Percentiles rank a stretch among this genome's conserved stretches.
These are phyloP conservation scores for Trichoderma sp. DNA, from an alignment of 2,329 filamentous ascomycete genomes.

Conservation along the genomic window DNA sequence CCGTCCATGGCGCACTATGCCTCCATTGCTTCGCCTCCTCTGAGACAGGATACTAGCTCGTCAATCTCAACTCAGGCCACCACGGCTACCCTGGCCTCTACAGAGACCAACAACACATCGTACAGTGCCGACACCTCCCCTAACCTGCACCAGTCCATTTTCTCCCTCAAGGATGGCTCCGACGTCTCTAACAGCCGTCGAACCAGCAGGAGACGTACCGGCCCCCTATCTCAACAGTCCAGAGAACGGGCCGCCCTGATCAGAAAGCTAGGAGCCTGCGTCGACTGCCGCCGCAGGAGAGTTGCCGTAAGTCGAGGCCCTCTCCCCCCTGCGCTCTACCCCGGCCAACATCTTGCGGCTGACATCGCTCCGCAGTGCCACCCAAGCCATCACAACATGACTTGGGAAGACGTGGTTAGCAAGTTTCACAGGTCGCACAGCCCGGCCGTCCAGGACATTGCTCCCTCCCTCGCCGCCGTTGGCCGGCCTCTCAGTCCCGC, in stretches of 20 bases:
- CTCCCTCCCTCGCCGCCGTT: conserved; percentile 38
- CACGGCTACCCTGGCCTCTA: conserved; percentile 40
- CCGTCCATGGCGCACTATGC: conserved; percentile 22
- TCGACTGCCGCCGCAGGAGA: conserved; percentile 53
- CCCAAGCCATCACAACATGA: conserved; percentile 58
- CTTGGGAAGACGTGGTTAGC: conserved; percentile 55
- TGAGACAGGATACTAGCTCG: conserved; percentile 50
- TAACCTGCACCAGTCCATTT: conserved; percentile 49
- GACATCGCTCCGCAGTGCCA: conserved; percentile 46
- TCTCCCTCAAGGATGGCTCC: conserved; percentile 54
- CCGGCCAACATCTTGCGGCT: neutral
- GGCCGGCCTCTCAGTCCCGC: conserved; percentile 48
- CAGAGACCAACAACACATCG: conserved; percentile 48
- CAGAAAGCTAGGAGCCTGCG: conserved; percentile 56
- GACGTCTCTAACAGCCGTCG: conserved; percentile 52
- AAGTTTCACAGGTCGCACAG: conserved; percentile 54
- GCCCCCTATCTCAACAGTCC: conserved; percentile 56
- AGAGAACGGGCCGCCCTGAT: conserved; percentile 59
- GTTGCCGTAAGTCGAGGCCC: conserved; percentile 51
- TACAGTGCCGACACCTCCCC: conserved; percentile 54
- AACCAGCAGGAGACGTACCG: conserved; percentile 56
- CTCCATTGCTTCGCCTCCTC: conserved; percentile 32
- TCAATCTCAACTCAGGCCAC: conserved; percentile 53
- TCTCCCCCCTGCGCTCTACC: neutral
- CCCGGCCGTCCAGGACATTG: conserved; percentile 49